A percentile compares a stretch with the other conserved stretches of the same genome.
These are phyloP conservation scores for Nitzschia inconspicua DNA, from an alignment of 108 stramenopile species.

Conservation along the genomic window DNA sequence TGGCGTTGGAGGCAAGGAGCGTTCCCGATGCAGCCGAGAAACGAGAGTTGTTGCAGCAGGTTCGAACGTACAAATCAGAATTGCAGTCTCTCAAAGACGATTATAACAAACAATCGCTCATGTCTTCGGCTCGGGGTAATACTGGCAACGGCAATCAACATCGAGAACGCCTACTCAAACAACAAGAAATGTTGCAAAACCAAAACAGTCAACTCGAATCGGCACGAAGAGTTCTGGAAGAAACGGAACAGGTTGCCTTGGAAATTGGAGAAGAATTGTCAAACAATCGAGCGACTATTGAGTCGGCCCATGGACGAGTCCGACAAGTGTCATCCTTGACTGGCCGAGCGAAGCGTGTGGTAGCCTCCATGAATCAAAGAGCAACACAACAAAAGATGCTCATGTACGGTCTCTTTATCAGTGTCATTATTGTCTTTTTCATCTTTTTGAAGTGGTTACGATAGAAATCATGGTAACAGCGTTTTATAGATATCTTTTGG, in stretches of 20 bases:
- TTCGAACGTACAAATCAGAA: slow-evolving; percentile 49
- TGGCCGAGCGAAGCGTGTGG: slow-evolving; percentile 84
- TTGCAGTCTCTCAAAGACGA: slow-evolving; percentile 45
- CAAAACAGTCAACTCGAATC: slow-evolving; percentile 89
- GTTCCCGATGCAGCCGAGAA: slow-evolving; percentile 60
- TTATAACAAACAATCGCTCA: slow-evolving; percentile 34
- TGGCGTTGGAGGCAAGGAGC: slow-evolving; percentile 91
- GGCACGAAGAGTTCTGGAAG: slow-evolving; percentile 88
- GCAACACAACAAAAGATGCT: slow-evolving; percentile 91
- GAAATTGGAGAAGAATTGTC: slow-evolving; percentile 93
- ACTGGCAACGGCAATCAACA: slow-evolving; percentile 18
- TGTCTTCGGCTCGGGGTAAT: slow-evolving; percentile 5
- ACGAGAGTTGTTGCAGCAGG: slow-evolving; percentile 71
- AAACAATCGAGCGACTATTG: slow-evolving; percentile 89
- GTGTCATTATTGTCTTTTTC: slow-evolving; percentile 51
- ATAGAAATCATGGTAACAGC: too few relatives aligned
- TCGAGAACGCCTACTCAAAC: slow-evolving; percentile 54
- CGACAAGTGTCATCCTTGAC: slow-evolving; percentile 88
- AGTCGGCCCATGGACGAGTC: slow-evolving; percentile 81
- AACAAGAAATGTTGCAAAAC: slow-evolving; percentile 62
- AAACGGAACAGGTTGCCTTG: slow-evolving; percentile 91
- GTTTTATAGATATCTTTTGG: too few relatives aligned
- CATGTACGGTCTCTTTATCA: slow-evolving; percentile 74
- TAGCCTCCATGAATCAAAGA: slow-evolving; percentile 86
- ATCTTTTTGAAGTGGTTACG: slow-evolving; percentile 33